These are phyloP conservation scores for Coniosporium apollinis DNA, from an alignment of 495 filamentous ascomycete species.

Conservation along the genomic window DNA sequence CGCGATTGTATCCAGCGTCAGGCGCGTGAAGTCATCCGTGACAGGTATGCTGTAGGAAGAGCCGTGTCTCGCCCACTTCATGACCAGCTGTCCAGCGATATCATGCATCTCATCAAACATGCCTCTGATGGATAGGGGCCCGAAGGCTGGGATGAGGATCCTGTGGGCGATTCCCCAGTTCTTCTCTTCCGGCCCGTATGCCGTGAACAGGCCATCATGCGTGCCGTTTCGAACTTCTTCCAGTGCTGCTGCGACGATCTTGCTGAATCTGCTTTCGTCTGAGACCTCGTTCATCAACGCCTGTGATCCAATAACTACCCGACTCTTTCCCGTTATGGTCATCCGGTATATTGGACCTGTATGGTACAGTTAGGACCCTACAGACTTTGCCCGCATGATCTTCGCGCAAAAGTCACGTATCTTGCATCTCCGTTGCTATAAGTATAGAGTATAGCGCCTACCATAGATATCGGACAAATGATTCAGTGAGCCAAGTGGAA, in stretches of 20 bases:
- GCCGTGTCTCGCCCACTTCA: constrained; percentile 16
- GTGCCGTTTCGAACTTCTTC: constrained; percentile 39
- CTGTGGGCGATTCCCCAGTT: constrained; percentile 60
- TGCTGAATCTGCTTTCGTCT: constrained; percentile 50
- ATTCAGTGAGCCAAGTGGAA: constrained; percentile 5
- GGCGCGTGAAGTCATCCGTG: constrained; percentile 18
- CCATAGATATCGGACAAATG: constrained; percentile 10
- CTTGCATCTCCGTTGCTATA: not conserved
- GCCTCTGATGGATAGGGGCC: constrained; percentile 46
- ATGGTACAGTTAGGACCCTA: not conserved
- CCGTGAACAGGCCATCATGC: constrained; percentile 55
- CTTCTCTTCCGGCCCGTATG: constrained; percentile 21
- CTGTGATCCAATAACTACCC: constrained; percentile 22
- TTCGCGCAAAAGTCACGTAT: too few relatives aligned
- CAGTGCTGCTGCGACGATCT: constrained; percentile 32
- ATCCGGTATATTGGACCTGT: constrained; percentile 4
- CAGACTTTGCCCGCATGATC: constrained; percentile 7
- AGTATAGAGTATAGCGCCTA: not conserved
- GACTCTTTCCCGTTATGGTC: constrained; percentile 2
- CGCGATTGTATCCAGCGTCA: constrained; percentile 19
- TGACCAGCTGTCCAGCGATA: constrained; percentile 37
- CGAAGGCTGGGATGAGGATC: constrained; percentile 52
- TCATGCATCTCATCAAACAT: constrained; percentile 72
- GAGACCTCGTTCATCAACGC: constrained; percentile 47
- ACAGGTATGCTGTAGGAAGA: constrained; percentile 13